Conservation (phyloP, 768 basidiomycete species). For the Trametes coccinea region DNA sequence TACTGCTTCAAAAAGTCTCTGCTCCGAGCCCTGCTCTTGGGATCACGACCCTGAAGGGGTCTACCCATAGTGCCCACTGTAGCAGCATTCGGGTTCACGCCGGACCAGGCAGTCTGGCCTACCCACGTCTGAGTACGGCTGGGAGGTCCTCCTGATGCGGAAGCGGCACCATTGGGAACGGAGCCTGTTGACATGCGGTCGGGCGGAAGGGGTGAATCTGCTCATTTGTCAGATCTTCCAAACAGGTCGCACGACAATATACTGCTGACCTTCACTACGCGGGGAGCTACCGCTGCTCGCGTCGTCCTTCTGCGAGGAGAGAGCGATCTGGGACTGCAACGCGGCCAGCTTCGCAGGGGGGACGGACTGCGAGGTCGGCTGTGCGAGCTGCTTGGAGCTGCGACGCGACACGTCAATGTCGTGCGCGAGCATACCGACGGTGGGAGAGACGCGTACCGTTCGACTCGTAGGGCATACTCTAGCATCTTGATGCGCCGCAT, state of each 20-base stretch:
- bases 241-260: conserved; percentile 8
- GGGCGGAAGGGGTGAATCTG: conserved; percentile 73
- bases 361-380: conserved; percentile 55
- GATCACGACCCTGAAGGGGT: conserved; percentile 81
- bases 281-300: conserved; percentile 79
- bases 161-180: conserved; percentile 56
- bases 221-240: conserved; percentile 16
- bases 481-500: conserved; percentile 99
- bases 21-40: conserved; percentile 93
- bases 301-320: conserved; percentile 67
- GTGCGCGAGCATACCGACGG: conserved; percentile 11
- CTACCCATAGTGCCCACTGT: conserved; percentile 57
- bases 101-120: conserved; percentile 40
- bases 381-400: conserved; percentile 81
- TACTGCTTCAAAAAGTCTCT: conserved; percentile 97
- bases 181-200: conserved; percentile 51
- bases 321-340: conserved; percentile 53
- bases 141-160: conserved; percentile 37
- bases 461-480: conserved; percentile 94
- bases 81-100: conserved; percentile 46
- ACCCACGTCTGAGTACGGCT: conserved; percentile 62
- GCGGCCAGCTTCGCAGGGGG: conserved; percentile 67
- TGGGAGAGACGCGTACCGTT: conserved; percentile 65
- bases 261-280: conserved; percentile 70
- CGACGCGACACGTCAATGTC: conserved; percentile 40